Evolutionary conservation across 345 rosid species (phyloP).

Genomic region (Lumnitzera racemosa): DNA sequence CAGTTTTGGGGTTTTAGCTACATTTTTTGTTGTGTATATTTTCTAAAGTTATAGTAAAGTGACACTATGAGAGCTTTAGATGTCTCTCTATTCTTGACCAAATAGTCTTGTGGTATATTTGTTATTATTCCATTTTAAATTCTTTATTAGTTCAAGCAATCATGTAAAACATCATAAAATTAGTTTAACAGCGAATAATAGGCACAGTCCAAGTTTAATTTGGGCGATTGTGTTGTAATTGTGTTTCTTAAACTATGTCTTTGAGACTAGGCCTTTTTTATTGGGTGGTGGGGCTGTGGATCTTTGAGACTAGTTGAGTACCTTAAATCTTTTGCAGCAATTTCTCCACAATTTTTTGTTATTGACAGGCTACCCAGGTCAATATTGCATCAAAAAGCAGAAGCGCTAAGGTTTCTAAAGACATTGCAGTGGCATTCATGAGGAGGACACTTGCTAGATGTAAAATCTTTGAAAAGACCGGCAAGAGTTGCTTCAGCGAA

Average conservation of each 20-base stretch:
- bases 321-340: no score
- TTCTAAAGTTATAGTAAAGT: neutral
- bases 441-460: slow-evolving; percentile 51
- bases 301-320: no score
- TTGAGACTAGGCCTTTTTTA: no score
- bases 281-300: no score
- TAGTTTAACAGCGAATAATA: no score
- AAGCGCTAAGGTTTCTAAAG: slow-evolving; percentile 42
- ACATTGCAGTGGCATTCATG: slow-evolving; percentile 37
- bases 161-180: neutral
- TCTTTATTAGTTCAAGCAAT: neutral
- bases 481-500: slow-evolving; percentile 47
- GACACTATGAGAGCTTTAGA: no score
- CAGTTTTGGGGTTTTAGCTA: no score
- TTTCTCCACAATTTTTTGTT: neutral
- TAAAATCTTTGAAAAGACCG: slow-evolving; percentile 42
- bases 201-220: no score
- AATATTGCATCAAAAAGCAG: slow-evolving; percentile 31
- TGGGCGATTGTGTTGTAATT: no score
- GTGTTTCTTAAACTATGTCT: no score
- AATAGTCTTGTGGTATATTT: neutral
- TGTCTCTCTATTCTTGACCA: neutral
- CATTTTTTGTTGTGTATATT: no score
- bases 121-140: neutral
- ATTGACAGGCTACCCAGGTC: slow-evolving; percentile 44